phyloP scores from a whole-genome alignment of 257 asterid species.

The Solanum paucissectum region DNA sequence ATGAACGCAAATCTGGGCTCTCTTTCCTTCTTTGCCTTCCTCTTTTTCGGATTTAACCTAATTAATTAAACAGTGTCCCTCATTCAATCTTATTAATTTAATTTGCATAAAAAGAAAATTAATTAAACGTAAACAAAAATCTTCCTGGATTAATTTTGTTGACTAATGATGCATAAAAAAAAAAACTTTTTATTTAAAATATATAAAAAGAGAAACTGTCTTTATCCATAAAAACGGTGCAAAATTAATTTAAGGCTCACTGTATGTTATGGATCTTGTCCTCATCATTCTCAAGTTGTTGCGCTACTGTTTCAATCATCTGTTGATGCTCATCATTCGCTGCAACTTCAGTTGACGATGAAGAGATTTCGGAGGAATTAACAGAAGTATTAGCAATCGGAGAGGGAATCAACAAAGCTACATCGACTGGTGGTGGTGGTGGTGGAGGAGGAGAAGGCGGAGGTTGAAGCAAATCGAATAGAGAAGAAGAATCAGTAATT shows the following conservation, averaged over 20 bases:
- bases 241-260: constrained; percentile 15
- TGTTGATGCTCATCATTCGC: constrained; percentile 24
- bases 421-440: not conserved
- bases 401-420: not conserved
- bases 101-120: not conserved
- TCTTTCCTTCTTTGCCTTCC: constrained; percentile 59
- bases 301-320: constrained; percentile 4
- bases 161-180: not conserved
- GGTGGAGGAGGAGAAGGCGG: not conserved
- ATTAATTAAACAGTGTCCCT: not conserved
- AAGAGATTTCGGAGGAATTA: constrained; percentile 35
- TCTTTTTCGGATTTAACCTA: constrained; percentile 68
- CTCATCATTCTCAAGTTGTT: constrained; percentile 19
- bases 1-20: constrained; percentile 88
- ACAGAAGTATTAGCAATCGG: constrained; percentile 29
- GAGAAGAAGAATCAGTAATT: not conserved
- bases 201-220: not conserved
- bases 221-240: not conserved
- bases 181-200: not conserved
- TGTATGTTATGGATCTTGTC: constrained; percentile 32
- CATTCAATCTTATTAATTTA: not conserved
- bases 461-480: constrained; percentile 4
- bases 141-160: not conserved
- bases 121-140: not conserved
- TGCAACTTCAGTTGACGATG: constrained; percentile 54